These are phyloP conservation scores for Chlamydomonas sp. DNA, from an alignment of 139 green algal genomes.

Conservation along the genomic window DNA sequence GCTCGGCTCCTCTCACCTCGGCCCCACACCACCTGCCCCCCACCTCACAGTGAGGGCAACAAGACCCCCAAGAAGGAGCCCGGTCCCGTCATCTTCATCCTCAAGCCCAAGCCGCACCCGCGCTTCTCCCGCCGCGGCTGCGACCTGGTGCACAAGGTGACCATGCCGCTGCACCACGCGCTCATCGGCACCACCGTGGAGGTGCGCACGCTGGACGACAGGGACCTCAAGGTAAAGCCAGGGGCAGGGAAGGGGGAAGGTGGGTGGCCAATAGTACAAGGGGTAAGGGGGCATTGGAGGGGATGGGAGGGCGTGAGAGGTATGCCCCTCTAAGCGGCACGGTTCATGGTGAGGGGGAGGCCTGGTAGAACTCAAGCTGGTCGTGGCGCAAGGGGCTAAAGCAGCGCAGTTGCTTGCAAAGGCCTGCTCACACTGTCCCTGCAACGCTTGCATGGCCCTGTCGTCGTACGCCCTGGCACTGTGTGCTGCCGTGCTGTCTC, in stretches of 20 bases:
- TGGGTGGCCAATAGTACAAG: conserved; percentile 4
- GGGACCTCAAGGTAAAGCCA: conserved; percentile 18
- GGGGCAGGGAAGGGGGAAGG: neutral
- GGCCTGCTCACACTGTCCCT: too few relatives aligned
- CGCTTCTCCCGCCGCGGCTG: conserved; percentile 63
- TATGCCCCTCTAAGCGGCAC: too few relatives aligned
- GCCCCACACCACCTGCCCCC: too few relatives aligned
- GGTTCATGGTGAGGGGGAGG: too few relatives aligned
- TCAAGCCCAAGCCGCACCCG: conserved; percentile 64
- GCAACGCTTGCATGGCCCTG: too few relatives aligned
- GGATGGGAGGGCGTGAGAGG: too few relatives aligned
- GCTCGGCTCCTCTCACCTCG: too few relatives aligned
- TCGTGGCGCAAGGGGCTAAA: too few relatives aligned
- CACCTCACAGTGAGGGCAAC: conserved; percentile 72
- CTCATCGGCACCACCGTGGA: conserved; percentile 66
- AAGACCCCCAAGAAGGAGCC: conserved; percentile 61
- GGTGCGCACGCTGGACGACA: conserved; percentile 74
- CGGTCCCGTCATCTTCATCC: conserved; percentile 76
- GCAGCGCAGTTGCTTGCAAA: too few relatives aligned
- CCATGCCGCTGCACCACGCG: conserved; percentile 75
- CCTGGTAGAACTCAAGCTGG: too few relatives aligned
- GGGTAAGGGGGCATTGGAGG: neutral
- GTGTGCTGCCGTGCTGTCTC: too few relatives aligned
- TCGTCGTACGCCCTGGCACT: too few relatives aligned
- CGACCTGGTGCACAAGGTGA: conserved; percentile 75